Conservation (phyloP, 2,329 filamentous ascomycete genomes). For the Trichoderma sp. region DNA sequence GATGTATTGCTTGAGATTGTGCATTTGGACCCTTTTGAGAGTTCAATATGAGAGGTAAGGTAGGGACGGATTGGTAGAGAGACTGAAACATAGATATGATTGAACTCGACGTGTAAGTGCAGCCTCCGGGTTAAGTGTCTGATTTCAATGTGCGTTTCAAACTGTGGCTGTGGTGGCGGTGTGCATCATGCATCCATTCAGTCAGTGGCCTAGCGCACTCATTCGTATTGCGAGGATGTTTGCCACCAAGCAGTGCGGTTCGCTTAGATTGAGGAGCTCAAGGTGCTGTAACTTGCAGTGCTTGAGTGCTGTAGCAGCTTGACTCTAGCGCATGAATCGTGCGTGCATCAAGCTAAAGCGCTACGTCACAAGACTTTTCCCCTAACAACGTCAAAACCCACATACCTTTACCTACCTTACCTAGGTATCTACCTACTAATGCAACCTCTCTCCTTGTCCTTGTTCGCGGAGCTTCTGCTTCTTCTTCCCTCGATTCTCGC, state of each 20-base stretch:
- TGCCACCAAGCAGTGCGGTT: conserved; percentile 13
- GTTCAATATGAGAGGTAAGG: too few species aligned
- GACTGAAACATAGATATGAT: too few species aligned
- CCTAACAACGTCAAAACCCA: not conserved
- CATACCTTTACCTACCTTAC: not conserved
- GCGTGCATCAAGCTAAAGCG: conserved; percentile 16
- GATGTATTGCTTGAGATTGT: not conserved
- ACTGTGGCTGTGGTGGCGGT: conserved; percentile 19
- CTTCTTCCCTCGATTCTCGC: not conserved
- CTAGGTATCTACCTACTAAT: not conserved
- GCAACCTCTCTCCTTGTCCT: not conserved
- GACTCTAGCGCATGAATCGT: conserved; percentile 13
- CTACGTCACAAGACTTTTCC: conserved; percentile 23
- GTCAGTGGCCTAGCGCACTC: not conserved
- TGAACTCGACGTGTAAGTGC: not conserved
- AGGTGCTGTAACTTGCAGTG: not conserved
- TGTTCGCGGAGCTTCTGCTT: conserved; percentile 1
- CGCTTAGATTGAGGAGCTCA: not conserved
- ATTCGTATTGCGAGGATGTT: not conserved
- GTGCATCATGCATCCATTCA: conserved; percentile 11
- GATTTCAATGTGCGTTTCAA: not conserved
- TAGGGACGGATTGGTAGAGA: too few species aligned
- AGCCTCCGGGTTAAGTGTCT: conserved; percentile 2
- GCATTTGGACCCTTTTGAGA: too few species aligned
- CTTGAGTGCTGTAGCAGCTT: not conserved